These are phyloP conservation scores for Boletus reticuloceps DNA, from an alignment of 768 basidiomycete genomes.

Conservation along the genomic window DNA sequence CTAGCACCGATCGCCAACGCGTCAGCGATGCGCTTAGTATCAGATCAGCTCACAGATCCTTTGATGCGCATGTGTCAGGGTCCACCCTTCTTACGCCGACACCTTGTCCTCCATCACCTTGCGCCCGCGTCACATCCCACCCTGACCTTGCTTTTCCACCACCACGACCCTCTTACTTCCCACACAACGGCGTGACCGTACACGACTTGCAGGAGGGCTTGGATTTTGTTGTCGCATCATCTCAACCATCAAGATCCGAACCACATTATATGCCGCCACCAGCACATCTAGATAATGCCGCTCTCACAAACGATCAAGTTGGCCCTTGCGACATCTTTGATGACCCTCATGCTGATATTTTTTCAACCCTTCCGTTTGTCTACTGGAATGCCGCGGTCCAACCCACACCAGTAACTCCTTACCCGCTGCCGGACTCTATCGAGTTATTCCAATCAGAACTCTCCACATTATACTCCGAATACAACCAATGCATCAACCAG, in stretches of 20 bases:
- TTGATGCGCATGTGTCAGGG: constrained; percentile 19
- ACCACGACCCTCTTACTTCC: constrained; percentile 9
- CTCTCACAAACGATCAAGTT: not conserved
- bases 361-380: constrained; percentile 19
- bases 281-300: constrained; percentile 4
- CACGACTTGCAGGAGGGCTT: constrained; percentile 16
- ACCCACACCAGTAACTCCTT: not conserved
- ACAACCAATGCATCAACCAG: constrained; percentile 45
- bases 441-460: constrained; percentile 38
- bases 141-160: not conserved
- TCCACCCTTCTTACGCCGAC: constrained; percentile 6
- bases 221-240: constrained; percentile 1
- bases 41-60: constrained; percentile 5
- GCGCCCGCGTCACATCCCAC: constrained; percentile 6
- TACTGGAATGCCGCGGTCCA: constrained; percentile 27
- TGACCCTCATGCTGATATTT: constrained; percentile 15
- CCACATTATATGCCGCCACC: constrained; percentile 7
- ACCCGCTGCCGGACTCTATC: constrained; percentile 11
- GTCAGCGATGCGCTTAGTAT: constrained; percentile 26
- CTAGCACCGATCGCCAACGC: constrained; percentile 26
- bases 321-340: constrained; percentile 6
- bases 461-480: constrained; percentile 48
- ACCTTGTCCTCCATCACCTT: constrained; percentile 3
- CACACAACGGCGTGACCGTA: constrained; percentile 4
- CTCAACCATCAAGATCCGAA: constrained; percentile 17